Evolutionary conservation across 371 early-diverging fungal species (phyloP).

Genomic region (Mortierella sp.): DNA sequence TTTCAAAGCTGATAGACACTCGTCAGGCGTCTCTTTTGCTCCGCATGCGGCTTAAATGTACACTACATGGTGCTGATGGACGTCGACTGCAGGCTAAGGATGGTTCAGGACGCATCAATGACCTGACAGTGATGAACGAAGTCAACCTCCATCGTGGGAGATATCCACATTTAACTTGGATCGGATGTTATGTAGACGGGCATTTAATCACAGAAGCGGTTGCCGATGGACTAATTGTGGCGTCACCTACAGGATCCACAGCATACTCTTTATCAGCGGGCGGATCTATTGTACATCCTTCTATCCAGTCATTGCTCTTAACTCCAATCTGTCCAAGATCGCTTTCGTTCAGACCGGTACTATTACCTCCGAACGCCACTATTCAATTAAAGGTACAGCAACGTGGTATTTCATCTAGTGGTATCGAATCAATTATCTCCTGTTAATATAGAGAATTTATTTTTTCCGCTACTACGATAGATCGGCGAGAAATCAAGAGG

Average conservation of each 20-base stretch:
- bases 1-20: conserved; percentile 70
- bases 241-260: conserved; percentile 96
- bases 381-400: conserved; percentile 70
- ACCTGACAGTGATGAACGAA: conserved; percentile 88
- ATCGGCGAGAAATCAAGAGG: conserved; percentile 74
- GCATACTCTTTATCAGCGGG: conserved; percentile 94
- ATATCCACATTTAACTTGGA: conserved; percentile 83
- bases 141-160: conserved; percentile 90
- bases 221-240: conserved; percentile 82
- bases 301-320: conserved; percentile 86
- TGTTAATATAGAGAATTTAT: background rate
- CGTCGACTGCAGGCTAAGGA: conserved; percentile 59
- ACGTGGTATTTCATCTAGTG: background rate
- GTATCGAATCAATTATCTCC: background rate
- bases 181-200: conserved; percentile 84
- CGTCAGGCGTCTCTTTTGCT: conserved; percentile 73
- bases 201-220: conserved; percentile 89
- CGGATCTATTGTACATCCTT: conserved; percentile 96
- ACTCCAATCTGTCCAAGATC: conserved; percentile 98
- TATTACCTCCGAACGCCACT: conserved; percentile 84
- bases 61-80: conserved; percentile 69
- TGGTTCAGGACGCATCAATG: conserved; percentile 57
- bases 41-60: conserved; percentile 83
- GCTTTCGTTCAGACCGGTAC: conserved; percentile 91
- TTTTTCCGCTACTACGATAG: conserved; percentile 27